phyloP scores from a whole-genome alignment of 2,329 filamentous ascomycete species.

The Ceratocystis diversiconidia region DNA sequence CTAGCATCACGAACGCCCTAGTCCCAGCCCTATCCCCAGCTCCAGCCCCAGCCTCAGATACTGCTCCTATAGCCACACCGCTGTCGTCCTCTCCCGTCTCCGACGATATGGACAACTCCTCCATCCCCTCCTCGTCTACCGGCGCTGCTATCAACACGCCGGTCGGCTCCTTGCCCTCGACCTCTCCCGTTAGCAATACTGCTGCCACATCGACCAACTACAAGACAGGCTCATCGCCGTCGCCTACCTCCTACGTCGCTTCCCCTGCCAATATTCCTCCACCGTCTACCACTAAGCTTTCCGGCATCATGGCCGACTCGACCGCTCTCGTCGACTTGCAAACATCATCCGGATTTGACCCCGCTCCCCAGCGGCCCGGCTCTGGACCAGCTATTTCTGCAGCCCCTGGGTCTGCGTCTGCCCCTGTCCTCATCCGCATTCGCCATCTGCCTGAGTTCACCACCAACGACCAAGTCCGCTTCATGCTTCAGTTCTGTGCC shows the following conservation, averaged over 20 bases:
- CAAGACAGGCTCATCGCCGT: background rate
- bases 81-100: background rate
- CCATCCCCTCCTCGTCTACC: background rate
- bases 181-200: constrained; percentile 9
- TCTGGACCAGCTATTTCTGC: no score
- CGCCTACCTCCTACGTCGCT: background rate
- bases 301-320: constrained; percentile 15
- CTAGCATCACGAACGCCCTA: background rate
- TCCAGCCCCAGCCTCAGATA: background rate
- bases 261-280: background rate
- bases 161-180: background rate
- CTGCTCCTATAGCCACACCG: background rate
- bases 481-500: constrained; percentile 16
- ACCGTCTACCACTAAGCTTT: background rate
- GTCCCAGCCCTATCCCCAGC: background rate
- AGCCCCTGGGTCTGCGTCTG: no score
- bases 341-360: constrained; percentile 12
- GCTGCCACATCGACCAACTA: background rate
- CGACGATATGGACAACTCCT: background rate
- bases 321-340: background rate
- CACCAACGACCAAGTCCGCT: constrained; percentile 8
- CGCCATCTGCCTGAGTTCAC: constrained; percentile 14
- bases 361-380: constrained; percentile 14
- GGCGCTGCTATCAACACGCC: constrained; percentile 5
- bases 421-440: constrained; percentile 10